phyloP scores from a whole-genome alignment of 441 rosid genomes.

The Gossypium aridum region DNA sequence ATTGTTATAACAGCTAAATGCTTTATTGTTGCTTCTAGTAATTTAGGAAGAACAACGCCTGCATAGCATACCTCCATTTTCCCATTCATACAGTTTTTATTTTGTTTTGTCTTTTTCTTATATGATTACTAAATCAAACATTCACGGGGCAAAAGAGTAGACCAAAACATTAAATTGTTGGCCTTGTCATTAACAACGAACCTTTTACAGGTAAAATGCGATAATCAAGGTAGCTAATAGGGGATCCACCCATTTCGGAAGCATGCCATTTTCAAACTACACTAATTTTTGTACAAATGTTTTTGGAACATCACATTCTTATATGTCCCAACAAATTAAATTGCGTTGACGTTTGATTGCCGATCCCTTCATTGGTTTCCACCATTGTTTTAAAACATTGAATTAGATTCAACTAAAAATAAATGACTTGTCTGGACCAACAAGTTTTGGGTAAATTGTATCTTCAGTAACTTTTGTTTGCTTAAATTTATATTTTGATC shows the following conservation, averaged over 20 bases:
- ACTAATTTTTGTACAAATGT: neutral
- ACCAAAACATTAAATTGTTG: neutral
- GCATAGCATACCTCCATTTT: neutral
- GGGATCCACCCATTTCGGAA: neutral
- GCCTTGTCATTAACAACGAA: neutral
- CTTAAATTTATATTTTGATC: too few species aligned
- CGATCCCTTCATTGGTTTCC: neutral
- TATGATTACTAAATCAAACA: neutral
- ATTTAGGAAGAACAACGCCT: neutral
- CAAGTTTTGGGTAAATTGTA: too few species aligned
- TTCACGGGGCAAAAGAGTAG: neutral
- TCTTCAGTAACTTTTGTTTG: too few species aligned
- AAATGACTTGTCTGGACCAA: too few species aligned
- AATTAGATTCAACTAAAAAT: too few species aligned
- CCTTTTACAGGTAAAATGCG: neutral
- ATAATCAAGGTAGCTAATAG: neutral
- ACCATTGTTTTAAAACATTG: too few species aligned
- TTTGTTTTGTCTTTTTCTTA: neutral
- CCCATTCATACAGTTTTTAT: neutral
- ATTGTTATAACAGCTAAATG: neutral
- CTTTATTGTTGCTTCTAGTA: neutral
- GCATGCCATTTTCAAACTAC: neutral
- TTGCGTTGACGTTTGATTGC: neutral
- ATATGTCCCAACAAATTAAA: neutral
- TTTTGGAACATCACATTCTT: neutral